Conservation (phyloP, 257 asterid genomes). For the Solanum lycopersicoides region DNA sequence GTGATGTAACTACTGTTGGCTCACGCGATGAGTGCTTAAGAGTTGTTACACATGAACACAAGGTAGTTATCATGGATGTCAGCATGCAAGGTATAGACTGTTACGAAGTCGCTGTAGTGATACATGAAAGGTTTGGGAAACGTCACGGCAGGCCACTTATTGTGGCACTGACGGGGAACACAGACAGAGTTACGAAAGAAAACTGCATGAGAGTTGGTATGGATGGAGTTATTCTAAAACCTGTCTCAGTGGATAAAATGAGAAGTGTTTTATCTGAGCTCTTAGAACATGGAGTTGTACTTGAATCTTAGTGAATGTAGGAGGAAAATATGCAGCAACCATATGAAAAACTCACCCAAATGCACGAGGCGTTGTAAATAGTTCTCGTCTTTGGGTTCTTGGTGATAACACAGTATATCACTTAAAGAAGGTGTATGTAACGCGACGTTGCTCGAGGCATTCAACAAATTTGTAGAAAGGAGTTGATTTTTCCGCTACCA, state of each 20-base stretch:
- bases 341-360: neutral
- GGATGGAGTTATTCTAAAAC: conserved; percentile 72
- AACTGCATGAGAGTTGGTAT: conserved; percentile 76
- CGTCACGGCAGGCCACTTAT: conserved; percentile 52
- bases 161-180: conserved; percentile 57
- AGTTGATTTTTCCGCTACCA: neutral
- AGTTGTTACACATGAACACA: conserved; percentile 57
- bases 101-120: conserved; percentile 51
- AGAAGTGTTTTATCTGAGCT: conserved; percentile 72
- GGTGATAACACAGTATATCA: neutral
- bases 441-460: neutral
- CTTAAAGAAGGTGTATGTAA: neutral
- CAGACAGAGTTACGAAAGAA: conserved; percentile 58
- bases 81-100: conserved; percentile 50
- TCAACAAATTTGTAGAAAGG: neutral
- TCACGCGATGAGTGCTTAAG: conserved; percentile 77
- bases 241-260: conserved; percentile 87
- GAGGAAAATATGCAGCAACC: neutral
- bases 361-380: neutral
- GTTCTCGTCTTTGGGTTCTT: neutral
- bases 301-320: conserved; percentile 28
- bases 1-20: conserved; percentile 66
- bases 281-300: conserved; percentile 52
- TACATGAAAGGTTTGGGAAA: conserved; percentile 57
- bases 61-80: conserved; percentile 63